A percentile compares a stretch with the other conserved stretches of the same genome.
These are phyloP conservation scores for Globisporangium barbulae DNA, from an alignment of 352 stramenopile species.

Conservation along the genomic window DNA sequence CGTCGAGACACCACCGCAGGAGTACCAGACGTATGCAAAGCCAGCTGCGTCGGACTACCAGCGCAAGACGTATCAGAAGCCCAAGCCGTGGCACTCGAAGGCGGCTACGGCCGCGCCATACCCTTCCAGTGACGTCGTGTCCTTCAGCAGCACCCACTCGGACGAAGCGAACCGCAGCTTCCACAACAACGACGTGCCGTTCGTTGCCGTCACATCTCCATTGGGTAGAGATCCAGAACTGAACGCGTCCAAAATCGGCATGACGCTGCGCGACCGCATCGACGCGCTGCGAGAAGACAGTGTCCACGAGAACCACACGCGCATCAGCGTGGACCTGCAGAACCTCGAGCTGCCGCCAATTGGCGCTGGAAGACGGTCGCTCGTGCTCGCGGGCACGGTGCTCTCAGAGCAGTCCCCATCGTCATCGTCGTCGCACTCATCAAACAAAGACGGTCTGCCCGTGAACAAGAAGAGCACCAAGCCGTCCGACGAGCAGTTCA, in stretches of 20 bases:
- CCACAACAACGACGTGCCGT: constrained; percentile 15
- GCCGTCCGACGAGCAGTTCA: constrained; percentile 39
- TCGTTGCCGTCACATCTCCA: constrained; percentile 28
- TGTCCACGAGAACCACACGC: constrained; percentile 44
- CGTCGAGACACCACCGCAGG: constrained; percentile 3
- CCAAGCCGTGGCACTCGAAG: constrained; percentile 13
- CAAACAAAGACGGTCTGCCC: neutral
- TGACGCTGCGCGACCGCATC: constrained; percentile 58
- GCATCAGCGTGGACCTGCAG: constrained; percentile 36
- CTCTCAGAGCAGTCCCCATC: constrained; percentile 29
- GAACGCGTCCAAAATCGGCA: constrained; percentile 10
- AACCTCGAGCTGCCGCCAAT: constrained; percentile 21
- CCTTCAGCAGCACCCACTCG: constrained; percentile 14
- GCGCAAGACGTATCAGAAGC: constrained; percentile 14
- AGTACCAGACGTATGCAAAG: constrained; percentile 10
- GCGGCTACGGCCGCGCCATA: constrained; percentile 9
- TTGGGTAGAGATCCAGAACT: constrained; percentile 8
- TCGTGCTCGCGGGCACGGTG: constrained; percentile 33
- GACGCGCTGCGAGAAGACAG: constrained; percentile 51
- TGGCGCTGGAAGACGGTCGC: constrained; percentile 21
- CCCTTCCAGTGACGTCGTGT: neutral
- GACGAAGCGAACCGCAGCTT: constrained; percentile 16
- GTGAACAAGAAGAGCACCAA: constrained; percentile 10
- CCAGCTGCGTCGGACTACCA: constrained; percentile 13
- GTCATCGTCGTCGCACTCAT: constrained; percentile 17